Evolutionary conservation across 257 asterid genomes (phyloP).

Genomic region (Anisodus acutangulus): DNA sequence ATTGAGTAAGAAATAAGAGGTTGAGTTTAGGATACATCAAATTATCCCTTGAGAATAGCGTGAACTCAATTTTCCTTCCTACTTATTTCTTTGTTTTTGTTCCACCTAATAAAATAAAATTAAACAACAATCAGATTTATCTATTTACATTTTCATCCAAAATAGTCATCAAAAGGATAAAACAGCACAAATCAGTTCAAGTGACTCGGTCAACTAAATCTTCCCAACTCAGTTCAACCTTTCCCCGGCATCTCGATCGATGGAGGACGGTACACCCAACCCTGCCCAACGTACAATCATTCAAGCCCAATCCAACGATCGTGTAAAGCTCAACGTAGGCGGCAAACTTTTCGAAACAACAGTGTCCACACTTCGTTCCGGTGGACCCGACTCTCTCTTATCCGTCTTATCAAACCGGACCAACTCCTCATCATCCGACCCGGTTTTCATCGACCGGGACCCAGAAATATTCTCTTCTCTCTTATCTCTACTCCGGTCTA

Average conservation of each 20-base stretch:
- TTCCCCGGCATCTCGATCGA: slow-evolving; percentile 25
- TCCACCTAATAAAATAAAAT: no score
- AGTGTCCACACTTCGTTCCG: slow-evolving; percentile 75
- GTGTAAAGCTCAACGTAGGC: slow-evolving; percentile 93
- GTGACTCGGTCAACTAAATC: background rate
- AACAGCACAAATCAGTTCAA: no score
- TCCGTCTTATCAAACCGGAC: slow-evolving; percentile 66
- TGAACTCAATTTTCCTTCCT: no score
- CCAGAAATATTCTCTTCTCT: slow-evolving; percentile 84
- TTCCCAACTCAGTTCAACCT: background rate
- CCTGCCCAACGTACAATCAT: slow-evolving; percentile 21
- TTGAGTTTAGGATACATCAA: no score
- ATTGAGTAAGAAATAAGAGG: no score
- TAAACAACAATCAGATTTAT: no score
- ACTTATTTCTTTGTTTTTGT: no score
- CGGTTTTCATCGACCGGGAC: slow-evolving; percentile 94
- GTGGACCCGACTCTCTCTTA: slow-evolving; percentile 82
- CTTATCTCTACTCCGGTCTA: slow-evolving; percentile 89
- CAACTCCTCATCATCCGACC: slow-evolving; percentile 31
- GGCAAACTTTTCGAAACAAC: slow-evolving; percentile 96
- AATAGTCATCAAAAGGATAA: no score
- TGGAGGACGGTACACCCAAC: slow-evolving; percentile 49
- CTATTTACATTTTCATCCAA: no score
- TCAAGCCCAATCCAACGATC: slow-evolving; percentile 44
- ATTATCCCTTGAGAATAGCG: no score